Percentiles rank a stretch among this genome's conserved stretches.
Conservation (phyloP, 768 basidiomycete species). For the Plicaturopsis crispa region DNA sequence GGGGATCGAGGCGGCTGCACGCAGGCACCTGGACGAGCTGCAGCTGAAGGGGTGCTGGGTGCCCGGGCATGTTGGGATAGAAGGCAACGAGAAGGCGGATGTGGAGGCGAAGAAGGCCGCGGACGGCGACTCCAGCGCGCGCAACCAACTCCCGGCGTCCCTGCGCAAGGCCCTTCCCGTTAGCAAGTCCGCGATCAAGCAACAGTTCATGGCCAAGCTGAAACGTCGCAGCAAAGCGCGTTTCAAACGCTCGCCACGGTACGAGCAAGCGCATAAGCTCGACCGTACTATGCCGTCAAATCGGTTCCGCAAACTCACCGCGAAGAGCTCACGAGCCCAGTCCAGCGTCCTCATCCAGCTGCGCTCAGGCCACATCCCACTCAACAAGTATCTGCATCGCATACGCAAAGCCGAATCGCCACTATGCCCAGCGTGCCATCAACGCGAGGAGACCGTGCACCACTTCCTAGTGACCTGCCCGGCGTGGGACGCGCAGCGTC, state of each 20-base stretch:
- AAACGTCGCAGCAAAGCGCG: background rate
- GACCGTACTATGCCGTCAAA: constrained; percentile 2
- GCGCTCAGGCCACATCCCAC: constrained; percentile 10
- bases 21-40: too few species aligned
- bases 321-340: constrained; percentile 4
- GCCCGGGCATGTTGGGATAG: constrained; percentile 14
- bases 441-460: constrained; percentile 6
- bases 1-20: background rate
- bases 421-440: constrained; percentile 3
- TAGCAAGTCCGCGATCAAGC: constrained; percentile 6
- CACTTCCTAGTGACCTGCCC: constrained; percentile 11
- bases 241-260: constrained; percentile 3
- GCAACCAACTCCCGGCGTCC: background rate
- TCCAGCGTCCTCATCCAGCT: constrained; percentile 9
- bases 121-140: background rate
- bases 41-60: constrained; percentile 10
- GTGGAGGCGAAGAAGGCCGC: constrained; percentile 12
- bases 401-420: constrained; percentile 9
- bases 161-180: background rate
- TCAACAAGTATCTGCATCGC: constrained; percentile 12
- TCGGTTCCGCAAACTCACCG: constrained; percentile 3
- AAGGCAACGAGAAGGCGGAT: constrained; percentile 17
- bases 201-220: background rate
- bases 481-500: background rate
- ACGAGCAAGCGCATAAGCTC: background rate